Evolutionary conservation across 2,329 filamentous ascomycete species (phyloP).

Genomic region (Cercospora brassicicola): DNA sequence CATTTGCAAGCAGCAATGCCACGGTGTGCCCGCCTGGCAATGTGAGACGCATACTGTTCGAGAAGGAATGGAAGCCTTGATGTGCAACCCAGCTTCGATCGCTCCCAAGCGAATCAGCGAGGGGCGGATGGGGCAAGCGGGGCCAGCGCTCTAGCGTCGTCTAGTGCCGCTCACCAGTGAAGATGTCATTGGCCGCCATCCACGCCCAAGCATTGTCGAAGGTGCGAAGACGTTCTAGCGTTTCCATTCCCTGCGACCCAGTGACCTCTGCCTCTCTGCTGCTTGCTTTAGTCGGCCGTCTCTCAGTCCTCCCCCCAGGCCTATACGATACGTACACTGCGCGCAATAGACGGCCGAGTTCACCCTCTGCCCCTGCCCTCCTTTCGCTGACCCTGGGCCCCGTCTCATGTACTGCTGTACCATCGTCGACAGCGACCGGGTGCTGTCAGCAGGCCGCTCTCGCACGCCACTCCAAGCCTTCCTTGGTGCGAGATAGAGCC

Average conservation of each 20-base stretch:
- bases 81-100: constrained; percentile 6
- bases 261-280: constrained; percentile 3
- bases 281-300: neutral
- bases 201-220: constrained; percentile 7
- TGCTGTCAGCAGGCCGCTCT: neutral
- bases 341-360: neutral
- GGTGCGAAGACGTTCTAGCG: constrained; percentile 6
- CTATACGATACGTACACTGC: neutral
- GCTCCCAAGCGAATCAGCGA: constrained; percentile 7
- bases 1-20: neutral
- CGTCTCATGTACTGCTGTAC: constrained; percentile 3
- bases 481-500: neutral
- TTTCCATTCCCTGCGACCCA: constrained; percentile 2
- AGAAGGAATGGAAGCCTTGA: constrained; percentile 20
- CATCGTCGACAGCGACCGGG: neutral
- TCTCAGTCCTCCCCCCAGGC: neutral
- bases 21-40: neutral
- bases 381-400: neutral
- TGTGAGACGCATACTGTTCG: constrained; percentile 6
- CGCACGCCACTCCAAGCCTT: neutral
- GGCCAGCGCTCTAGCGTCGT: neutral
- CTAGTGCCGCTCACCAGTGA: neutral
- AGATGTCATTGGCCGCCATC: neutral
- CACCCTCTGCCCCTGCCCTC: neutral
- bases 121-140: neutral